Evolutionary conservation across 169 alveolate genomes (phyloP), one percentile per base, ranked within the genome.

Genomic region (Plasmodium fragile): DNA sequence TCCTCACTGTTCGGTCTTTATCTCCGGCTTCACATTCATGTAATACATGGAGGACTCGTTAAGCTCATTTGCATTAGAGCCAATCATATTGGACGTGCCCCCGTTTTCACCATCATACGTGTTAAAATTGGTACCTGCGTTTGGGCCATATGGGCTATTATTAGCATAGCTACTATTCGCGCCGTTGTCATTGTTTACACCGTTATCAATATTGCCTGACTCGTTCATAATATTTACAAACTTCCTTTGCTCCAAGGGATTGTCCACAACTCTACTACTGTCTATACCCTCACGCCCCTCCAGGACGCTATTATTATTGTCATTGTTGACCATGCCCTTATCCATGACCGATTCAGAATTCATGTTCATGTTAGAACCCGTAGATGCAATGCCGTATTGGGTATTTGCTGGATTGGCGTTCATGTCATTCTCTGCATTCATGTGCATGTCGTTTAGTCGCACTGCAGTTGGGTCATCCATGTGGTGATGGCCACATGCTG

Each of bases 21-120:
- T 85, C 69, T 85, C 93, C 34, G 93, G 18, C 18, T 85, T 85
- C 22, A 45, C 83, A 30, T 43, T 75, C 93, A 85, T 65, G 69
- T 75, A 85, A 36, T 85, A 85, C n/a, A 85, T 13, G 10, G 93
- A 85, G 13, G 93, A 45, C 32, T 85, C 82, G 36, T 52, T 75
- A 11, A 36, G 16, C 65, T 85, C 84, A 18, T 77, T 77, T 0
- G 59, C 39, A 6, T 53, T 77, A 8, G 82, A 36, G 41, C 77
- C 53, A 30, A 81, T 81, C 43, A 81, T n/a, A 8, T 81, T 81
- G 30, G 10, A 13, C 69, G 89, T n/a, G n/a, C n/a, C 32, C 73
- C 53, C 32, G 79, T 75, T 49, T n/a, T 85, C 93, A 85, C 80
- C 79, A 28, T 28, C 59, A 18, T 53, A 85, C 0, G 71, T 5